Percentiles rank a stretch among this genome's conserved stretches.
phyloP scores from a whole-genome alignment of 2,329 filamentous ascomycete genomes.

The Talaromyces marneffei region DNA sequence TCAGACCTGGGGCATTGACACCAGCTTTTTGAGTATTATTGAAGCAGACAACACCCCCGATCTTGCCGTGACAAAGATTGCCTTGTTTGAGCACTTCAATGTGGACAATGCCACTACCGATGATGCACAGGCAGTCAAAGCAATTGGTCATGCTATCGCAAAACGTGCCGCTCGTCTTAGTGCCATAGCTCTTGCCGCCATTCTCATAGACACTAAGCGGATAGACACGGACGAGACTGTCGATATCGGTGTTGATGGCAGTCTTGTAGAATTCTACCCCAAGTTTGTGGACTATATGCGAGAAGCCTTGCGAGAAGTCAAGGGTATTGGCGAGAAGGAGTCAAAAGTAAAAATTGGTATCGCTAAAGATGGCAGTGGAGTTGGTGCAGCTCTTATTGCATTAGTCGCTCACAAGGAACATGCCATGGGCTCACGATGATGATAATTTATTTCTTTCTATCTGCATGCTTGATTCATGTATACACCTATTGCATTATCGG shows the following conservation, averaged over 20 bases:
- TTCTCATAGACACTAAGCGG: constrained; percentile 74
- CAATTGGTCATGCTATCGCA: constrained; percentile 74
- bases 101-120: constrained; percentile 71
- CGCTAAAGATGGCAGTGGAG: constrained; percentile 91
- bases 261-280: constrained; percentile 91
- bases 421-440: background rate
- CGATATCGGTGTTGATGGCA: constrained; percentile 92
- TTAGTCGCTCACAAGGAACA: constrained; percentile 64
- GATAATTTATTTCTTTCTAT: background rate
- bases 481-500: constrained; percentile 1
- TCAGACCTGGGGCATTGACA: constrained; percentile 84
- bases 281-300: constrained; percentile 84
- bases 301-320: constrained; percentile 69
- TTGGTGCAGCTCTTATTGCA: constrained; percentile 93
- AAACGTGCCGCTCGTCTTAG: constrained; percentile 82
- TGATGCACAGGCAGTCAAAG: constrained; percentile 83
- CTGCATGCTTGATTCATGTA: background rate
- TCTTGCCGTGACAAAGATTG: constrained; percentile 66
- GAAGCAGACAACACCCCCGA: constrained; percentile 72
- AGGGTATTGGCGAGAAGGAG: constrained; percentile 75
- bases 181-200: constrained; percentile 78
- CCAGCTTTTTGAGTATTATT: constrained; percentile 79
- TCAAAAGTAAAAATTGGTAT: constrained; percentile 89
- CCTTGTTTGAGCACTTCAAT: constrained; percentile 68
- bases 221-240: constrained; percentile 64